Base-by-base conservation (phyloP, 2,329 filamentous ascomycete genomes). In the Colletotrichum sp. region DNA sequence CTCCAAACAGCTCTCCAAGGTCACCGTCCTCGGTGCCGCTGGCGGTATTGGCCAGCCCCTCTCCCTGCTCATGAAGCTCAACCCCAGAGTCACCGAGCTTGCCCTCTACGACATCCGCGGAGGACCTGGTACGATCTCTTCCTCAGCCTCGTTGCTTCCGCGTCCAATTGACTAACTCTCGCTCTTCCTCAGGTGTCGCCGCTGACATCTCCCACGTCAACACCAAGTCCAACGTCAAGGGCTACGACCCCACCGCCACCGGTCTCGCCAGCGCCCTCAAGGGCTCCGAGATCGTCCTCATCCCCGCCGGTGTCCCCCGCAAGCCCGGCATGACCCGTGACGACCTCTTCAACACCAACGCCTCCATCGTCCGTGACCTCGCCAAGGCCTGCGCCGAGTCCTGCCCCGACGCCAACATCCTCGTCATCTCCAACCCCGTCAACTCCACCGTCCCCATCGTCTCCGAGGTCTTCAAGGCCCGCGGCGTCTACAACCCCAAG, bases 271-370 rank as follows among this genome's bases (percentile, higher is more conserved):
- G 91, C 79, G 94, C 93, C 83, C 92, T 99, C 86, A 94, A 95
- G 89, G 96, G 92, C 85, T 90, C 96, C 83, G 96, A 98, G 88
- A 93, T 99, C 82, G 95, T 99, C 84, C 93, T 99, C 85, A 98
- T 99, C 87, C 97, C 97, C 84, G 97, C 97, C 84, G 97, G 97
- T 91, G 96, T 99, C 80, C 97, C 97, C 85, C 96, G 97, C 90
- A 98, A 98, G 93, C 97, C 97, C 86, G 97, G 97, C 89, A 99
- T 99, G 97, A 98, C 95, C 89, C 96, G 97, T 91, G 97, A 99
- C 89, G 96, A 99, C 87, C 94, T 99, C 79, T 99, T 99, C 96
- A 98, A 98, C 93, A 99, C 96, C 92, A 99, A 99, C 88, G 97
- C 97, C 87, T 98, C 95, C 86, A 99, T 99, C 87, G 97, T 99